Percentiles rank a stretch among this genome's conserved stretches.
Conservation (phyloP, 2,329 filamentous ascomycete genomes). For the Xylariaceae sp. region DNA sequence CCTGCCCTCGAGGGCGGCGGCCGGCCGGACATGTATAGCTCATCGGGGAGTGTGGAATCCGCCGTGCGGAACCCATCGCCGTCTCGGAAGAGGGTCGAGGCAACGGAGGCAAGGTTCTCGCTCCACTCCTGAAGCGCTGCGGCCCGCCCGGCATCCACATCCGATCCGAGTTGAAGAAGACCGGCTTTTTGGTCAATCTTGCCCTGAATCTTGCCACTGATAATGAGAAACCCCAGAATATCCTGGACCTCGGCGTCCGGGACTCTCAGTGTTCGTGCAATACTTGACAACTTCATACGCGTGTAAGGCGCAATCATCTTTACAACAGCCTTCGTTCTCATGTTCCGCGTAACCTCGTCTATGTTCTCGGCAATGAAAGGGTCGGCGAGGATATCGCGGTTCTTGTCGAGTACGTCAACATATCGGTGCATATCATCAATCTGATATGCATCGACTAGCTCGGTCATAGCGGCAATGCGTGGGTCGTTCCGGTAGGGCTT, state of each 20-base stretch:
- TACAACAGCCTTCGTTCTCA: constrained; percentile 91
- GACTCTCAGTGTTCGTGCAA: constrained; percentile 83
- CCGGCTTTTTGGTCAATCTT: constrained; percentile 86
- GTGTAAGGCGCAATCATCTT: constrained; percentile 94
- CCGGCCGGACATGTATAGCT: constrained; percentile 6
- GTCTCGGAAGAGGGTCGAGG: constrained; percentile 67
- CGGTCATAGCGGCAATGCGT: constrained; percentile 93
- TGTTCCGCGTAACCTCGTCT: constrained; percentile 95
- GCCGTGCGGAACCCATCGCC: constrained; percentile 34
- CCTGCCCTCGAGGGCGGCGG: neutral
- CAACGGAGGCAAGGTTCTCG: constrained; percentile 62
- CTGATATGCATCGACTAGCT: constrained; percentile 94
- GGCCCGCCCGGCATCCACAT: constrained; percentile 68
- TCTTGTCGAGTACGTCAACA: constrained; percentile 78
- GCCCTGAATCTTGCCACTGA: constrained; percentile 80
- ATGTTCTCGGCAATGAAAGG: constrained; percentile 98
- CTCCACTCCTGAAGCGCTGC: constrained; percentile 69
- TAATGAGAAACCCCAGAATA: constrained; percentile 89
- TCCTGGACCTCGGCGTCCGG: constrained; percentile 88
- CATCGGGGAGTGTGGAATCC: constrained; percentile 22
- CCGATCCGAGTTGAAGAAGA: constrained; percentile 72
- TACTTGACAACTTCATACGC: constrained; percentile 80
- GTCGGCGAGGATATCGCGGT: constrained; percentile 84
- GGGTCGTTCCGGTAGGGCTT: constrained; percentile 97
- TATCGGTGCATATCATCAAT: constrained; percentile 90